Evolutionary conservation across 2,329 filamentous ascomycete species (phyloP).

Genomic region (Botrytis squamosa): DNA sequence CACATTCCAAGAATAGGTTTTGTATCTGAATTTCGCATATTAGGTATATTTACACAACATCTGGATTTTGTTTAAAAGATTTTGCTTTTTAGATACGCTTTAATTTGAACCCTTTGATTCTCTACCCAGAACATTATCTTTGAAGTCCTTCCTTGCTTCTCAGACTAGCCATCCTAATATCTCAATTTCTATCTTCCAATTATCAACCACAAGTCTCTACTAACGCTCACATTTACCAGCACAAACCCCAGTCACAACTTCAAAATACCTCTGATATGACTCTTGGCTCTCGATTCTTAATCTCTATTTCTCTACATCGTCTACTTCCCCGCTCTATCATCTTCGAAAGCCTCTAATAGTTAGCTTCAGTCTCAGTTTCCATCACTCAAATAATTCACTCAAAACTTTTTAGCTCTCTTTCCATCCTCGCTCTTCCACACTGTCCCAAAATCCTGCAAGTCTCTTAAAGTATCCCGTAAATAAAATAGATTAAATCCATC

Average conservation of each 20-base stretch:
- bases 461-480: fast-evolving
- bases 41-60: background rate
- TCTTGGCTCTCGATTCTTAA: background rate
- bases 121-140: background rate
- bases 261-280: too few relatives aligned
- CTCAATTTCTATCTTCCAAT: background rate
- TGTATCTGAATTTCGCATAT: background rate
- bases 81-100: background rate
- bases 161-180: background rate
- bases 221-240: background rate
- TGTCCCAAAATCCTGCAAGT: background rate
- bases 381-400: background rate
- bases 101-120: background rate
- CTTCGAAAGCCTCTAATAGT: background rate
- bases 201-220: background rate
- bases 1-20: background rate
- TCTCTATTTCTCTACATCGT: background rate
- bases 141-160: background rate
- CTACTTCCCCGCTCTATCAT: background rate
- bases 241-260: background rate
- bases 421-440: fast-evolving
- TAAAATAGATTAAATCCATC: background rate
- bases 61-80: background rate
- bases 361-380: background rate
- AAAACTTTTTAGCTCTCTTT: background rate